Evolutionary conservation across 23 red algal species (phyloP), one percentile per base, ranked within the genome.

Genomic region (Gracilaria domingensis): DNA sequence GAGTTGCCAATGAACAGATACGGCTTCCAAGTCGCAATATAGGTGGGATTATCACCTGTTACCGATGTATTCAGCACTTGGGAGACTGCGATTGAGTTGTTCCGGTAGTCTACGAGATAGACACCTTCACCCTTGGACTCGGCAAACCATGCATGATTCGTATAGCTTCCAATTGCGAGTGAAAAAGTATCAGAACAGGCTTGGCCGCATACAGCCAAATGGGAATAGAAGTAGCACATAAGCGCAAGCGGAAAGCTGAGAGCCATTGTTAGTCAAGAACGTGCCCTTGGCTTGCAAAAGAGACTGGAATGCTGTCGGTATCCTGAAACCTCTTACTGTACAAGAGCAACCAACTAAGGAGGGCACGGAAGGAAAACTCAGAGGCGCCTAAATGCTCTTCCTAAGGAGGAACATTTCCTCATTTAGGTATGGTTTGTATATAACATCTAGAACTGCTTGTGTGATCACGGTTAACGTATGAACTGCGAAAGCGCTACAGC

Each of bases 41-140:
- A 90, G 29, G 56, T 81, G 25, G 87, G 87, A 61, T 90, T 90
- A 12, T 77, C 71, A 33, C 87, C 87, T 30, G 84, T 75, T 33
- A 88, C 18, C 12, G 81, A 51, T 2, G 72, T 77, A 25, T 77
- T 77, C 1, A 77, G 39, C 72, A 77, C 72, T 77, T 51, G 72
- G 21, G 72, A 77, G 45, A 51, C 45, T 8, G 72, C 45, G 8
- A 77, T 13, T 49, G 38, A 49, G 72, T 51, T 51, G 72, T 77
- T 77, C 16, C 30, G 12, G 45, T 77, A 77, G 72, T 77, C 72
- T 20, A 77, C 72, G 45, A 77, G 1, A 42, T 45, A 77, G 11
- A 77, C 72, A 25, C 72, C 72, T 51, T 77, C 26, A 4, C 72
- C 72, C 20, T 77, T 77, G 11, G 72, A 77, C 17, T 45, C 40